Percentiles rank a stretch among this genome's conserved stretches.
Evolutionary conservation across 1,284 basidiomycete genomes (phyloP).

Genomic region (Wallemia ichthyophaga): DNA sequence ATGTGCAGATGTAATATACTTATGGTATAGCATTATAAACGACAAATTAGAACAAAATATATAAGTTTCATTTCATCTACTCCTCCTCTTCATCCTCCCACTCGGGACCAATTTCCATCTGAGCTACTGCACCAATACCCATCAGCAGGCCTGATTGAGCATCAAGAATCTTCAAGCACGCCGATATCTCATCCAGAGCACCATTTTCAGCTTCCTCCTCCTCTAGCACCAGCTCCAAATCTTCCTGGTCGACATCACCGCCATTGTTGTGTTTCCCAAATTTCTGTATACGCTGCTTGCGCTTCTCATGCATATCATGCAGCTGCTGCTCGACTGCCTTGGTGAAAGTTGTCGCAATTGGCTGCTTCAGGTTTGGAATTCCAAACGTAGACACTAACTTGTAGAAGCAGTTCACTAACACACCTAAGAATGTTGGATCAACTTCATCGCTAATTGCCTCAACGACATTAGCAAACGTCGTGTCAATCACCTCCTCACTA

Average conservation of each 20-base stretch:
- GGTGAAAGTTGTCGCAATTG: conserved; percentile 23
- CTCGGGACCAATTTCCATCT: conserved; percentile 1
- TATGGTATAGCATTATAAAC: no score
- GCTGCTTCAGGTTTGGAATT: conserved; percentile 15
- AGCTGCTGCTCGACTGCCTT: conserved; percentile 29
- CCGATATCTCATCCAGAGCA: not conserved
- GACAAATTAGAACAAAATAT: no score
- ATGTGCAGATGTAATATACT: no score
- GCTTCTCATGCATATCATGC: conserved; percentile 29
- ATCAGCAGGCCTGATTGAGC: not conserved
- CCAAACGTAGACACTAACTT: conserved; percentile 35
- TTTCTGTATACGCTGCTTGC: conserved; percentile 21
- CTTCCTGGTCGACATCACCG: not conserved
- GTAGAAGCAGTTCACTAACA: conserved; percentile 40
- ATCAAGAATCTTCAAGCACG: not conserved
- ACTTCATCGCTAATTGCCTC: conserved; percentile 32
- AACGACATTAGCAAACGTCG: conserved; percentile 35
- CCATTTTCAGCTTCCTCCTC: not conserved
- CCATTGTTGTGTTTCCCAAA: not conserved
- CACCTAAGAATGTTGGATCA: conserved; percentile 40
- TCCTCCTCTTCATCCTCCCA: not conserved
- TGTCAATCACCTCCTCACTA: conserved; percentile 34
- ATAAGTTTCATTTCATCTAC: not conserved
- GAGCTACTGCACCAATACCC: not conserved
- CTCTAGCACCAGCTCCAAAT: not conserved